A percentile compares a stretch with the other conserved stretches of the same genome.
phyloP scores from a whole-genome alignment of 2,329 filamentous ascomycete genomes.

The Monilinia vaccinii-corymbosi region DNA sequence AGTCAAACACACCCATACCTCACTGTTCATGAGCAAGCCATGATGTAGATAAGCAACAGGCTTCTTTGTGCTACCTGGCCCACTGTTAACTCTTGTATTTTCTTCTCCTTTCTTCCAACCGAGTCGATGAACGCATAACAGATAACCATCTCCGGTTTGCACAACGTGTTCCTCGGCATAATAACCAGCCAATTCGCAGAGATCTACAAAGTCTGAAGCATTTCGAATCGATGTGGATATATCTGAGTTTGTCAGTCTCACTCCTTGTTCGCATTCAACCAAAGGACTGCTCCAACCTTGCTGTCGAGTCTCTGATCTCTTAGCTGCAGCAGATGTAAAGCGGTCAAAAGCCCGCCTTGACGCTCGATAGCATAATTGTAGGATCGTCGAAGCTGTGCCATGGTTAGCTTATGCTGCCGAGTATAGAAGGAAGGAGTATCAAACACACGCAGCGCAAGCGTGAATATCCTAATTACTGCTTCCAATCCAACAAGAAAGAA shows the following conservation, averaged over 20 bases:
- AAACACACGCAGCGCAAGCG: conserved; percentile 72
- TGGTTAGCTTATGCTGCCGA: neutral
- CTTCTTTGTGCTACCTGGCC: conserved; percentile 60
- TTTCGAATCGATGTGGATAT: conserved; percentile 72
- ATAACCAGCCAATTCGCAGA: conserved; percentile 88
- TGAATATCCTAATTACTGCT: conserved; percentile 73
- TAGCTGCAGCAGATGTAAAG: conserved; percentile 61
- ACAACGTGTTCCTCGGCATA: conserved; percentile 93
- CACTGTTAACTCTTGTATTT: conserved; percentile 65
- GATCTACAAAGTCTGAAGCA: conserved; percentile 83
- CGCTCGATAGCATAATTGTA: conserved; percentile 71
- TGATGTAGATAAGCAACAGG: conserved; percentile 91
- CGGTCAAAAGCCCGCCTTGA: conserved; percentile 78
- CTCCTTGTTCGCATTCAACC: conserved; percentile 43
- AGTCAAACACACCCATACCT: conserved; percentile 93
- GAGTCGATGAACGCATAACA: conserved; percentile 81
- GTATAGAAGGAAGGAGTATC: neutral
- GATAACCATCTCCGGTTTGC: conserved; percentile 87
- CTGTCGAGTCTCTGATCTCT: conserved; percentile 57
- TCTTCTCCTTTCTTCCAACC: conserved; percentile 79
- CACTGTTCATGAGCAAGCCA: conserved; percentile 95
- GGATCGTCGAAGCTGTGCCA: conserved; percentile 60
- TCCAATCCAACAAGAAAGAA: conserved; percentile 78
- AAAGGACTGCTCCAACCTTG: conserved; percentile 53
- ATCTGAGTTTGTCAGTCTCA: conserved; percentile 33